Percentiles rank a stretch among this genome's conserved stretches.
Evolutionary conservation across 306 rosid species (phyloP).

Genomic region (Gillenia trifoliata): DNA sequence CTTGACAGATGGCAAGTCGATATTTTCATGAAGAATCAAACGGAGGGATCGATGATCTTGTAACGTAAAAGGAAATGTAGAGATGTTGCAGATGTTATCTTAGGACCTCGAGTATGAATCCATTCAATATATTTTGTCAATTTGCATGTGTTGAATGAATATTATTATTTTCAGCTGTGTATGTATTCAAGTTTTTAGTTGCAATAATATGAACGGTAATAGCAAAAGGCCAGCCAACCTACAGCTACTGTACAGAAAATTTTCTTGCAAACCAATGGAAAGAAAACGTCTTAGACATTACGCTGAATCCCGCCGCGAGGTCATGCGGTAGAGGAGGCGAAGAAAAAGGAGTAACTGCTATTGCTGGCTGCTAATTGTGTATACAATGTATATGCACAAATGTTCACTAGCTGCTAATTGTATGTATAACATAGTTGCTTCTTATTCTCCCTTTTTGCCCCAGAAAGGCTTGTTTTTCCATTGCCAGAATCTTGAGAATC

Average conservation of each 20-base stretch:
- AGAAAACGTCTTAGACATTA: too few species aligned
- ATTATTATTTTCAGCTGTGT: not conserved
- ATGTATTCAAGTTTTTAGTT: not conserved
- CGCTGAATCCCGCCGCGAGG: too few species aligned
- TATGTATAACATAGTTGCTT: not conserved
- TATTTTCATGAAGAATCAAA: too few species aligned
- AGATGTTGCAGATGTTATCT: not conserved
- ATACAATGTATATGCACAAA: not conserved
- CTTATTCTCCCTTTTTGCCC: conserved; percentile 5
- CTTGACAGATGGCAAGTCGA: too few species aligned
- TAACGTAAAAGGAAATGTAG: not conserved
- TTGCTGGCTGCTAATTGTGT: too few species aligned
- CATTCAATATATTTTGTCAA: not conserved
- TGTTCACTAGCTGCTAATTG: not conserved
- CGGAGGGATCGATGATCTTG: not conserved
- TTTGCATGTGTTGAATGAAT: not conserved
- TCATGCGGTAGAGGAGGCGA: too few species aligned
- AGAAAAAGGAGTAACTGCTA: too few species aligned
- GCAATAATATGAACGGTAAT: not conserved
- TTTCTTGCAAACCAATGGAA: too few species aligned
- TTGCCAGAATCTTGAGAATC: conserved; percentile 39
- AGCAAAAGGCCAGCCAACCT: too few species aligned
- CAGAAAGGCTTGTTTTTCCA: conserved; percentile 32
- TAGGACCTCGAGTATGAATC: not conserved
- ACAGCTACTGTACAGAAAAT: too few species aligned